Evolutionary conservation across 345 rosid genomes (phyloP).

Genomic region (Gynandropsis gynandra): DNA sequence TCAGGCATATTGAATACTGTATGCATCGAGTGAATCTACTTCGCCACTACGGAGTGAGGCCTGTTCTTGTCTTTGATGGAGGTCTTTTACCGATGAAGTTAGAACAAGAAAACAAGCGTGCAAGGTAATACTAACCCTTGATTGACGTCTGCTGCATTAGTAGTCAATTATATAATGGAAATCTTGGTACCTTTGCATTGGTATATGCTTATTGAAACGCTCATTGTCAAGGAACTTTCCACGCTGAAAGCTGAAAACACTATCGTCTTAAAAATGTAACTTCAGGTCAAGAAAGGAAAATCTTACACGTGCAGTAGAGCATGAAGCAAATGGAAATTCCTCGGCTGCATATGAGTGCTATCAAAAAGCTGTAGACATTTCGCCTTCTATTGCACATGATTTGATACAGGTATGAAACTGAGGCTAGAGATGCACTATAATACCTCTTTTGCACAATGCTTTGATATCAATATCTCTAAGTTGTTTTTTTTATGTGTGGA

Average conservation of each 20-base stretch:
- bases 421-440: no score
- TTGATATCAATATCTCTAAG: slow-evolving; percentile 7
- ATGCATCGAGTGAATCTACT: slow-evolving; percentile 90
- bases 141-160: no score
- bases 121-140: slow-evolving; percentile 39
- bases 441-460: slow-evolving; percentile 6
- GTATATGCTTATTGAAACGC: background rate
- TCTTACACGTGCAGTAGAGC: slow-evolving; percentile 75
- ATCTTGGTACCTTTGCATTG: no score
- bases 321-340: slow-evolving; percentile 72
- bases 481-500: slow-evolving; percentile 21
- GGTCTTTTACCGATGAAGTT: slow-evolving; percentile 89
- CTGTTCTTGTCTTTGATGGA: slow-evolving; percentile 87
- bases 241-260: background rate
- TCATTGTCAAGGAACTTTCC: slow-evolving; percentile 1
- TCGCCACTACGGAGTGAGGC: slow-evolving; percentile 77
- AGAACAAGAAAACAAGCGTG: slow-evolving; percentile 96
- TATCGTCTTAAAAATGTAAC: slow-evolving; percentile 10
- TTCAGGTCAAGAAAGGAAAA: slow-evolving; percentile 79
- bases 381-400: slow-evolving; percentile 84
- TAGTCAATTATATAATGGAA: no score
- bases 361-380: slow-evolving; percentile 90
- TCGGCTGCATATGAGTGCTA: slow-evolving; percentile 84
- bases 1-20: slow-evolving; percentile 87
- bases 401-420: slow-evolving; percentile 58